Base-by-base conservation (phyloP, 768 basidiomycete genomes). In the Mycena maculata region DNA sequence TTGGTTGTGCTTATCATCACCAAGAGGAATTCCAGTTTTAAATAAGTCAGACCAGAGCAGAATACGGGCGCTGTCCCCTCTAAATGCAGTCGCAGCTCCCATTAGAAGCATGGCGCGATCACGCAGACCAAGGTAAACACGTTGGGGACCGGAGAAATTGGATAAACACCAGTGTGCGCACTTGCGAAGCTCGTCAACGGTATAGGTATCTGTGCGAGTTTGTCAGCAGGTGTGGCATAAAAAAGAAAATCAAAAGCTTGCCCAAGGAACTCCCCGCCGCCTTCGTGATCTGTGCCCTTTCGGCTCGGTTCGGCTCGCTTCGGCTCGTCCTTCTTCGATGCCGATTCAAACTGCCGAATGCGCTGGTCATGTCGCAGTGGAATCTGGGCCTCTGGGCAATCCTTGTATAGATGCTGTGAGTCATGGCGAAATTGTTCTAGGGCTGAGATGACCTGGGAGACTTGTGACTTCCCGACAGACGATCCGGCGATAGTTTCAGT, bases 1-100 rank as follows among this genome's bases (percentile, higher is more conserved):
- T 23, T 75, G 70, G 67, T 80, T 81, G 36, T 74, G 70, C 65
- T 81, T 81, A 8, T 38, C 53, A 9, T 54, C 53, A 4, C 33
- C 53, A 12, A 54, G 23, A 12, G 11, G 33, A 38, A 38, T 54
- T 3, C n/a, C 22, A 38, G 50, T 31, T 28, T 53, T 53, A 22
- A 54, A 54, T 25, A 54, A 22, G 53, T 54, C 53, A 2, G 53
- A 54, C 53, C 31, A 54, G 53, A 54, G 53, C 3, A 54, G 18
- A 22, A 54, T 54, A 4, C 50, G 27, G 9, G 50, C 50, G 28
- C 50, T 53, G 20, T 53, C 50, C 4, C 50, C 50, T 10, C 50
- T 27, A 33, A 53, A 53, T 4, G 50, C 50, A 15, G 50, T 53
- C 9, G 30, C 50, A 31, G 50, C 31, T 6, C 50, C 50, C 15